phyloP scores from a whole-genome alignment of 2,329 filamentous ascomycete genomes.

The Lachnellula arida region DNA sequence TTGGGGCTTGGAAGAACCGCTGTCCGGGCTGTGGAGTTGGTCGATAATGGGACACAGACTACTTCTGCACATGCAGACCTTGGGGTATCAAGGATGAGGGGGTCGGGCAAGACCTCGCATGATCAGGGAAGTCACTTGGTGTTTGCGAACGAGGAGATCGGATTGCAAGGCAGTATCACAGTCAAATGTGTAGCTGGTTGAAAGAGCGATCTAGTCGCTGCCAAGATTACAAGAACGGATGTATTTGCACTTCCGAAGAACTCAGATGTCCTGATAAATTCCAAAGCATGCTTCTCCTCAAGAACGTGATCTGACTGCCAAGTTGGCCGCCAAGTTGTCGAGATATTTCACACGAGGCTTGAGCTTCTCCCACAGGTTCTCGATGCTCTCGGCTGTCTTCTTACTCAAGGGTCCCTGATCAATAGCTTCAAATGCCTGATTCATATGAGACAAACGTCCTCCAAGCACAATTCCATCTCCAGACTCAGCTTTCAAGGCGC shows the following conservation, averaged over 20 bases:
- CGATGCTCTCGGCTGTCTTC: slow-evolving; percentile 13
- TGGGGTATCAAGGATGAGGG: neutral
- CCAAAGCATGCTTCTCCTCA: neutral
- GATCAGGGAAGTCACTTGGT: neutral
- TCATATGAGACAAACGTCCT: slow-evolving; percentile 22
- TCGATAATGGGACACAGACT: neutral
- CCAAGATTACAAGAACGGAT: too few species aligned
- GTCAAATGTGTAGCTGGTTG: neutral
- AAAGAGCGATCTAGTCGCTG: neutral
- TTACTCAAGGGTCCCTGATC: slow-evolving; percentile 23
- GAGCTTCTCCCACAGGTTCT: slow-evolving; percentile 24
- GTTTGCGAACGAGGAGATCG: neutral
- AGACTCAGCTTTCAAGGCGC: slow-evolving; percentile 21
- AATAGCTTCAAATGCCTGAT: slow-evolving; percentile 17
- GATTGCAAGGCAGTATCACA: neutral
- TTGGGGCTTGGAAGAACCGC: neutral
- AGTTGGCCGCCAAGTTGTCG: neutral
- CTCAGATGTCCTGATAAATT: neutral
- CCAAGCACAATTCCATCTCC: slow-evolving; percentile 33
- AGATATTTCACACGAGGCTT: slow-evolving; percentile 6
- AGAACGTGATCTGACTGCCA: neutral
- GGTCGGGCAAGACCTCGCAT: neutral
- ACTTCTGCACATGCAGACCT: neutral
- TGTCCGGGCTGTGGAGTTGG: neutral
- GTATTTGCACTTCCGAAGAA: too few species aligned